Evolutionary conservation across 441 rosid genomes (phyloP), one percentile per base, ranked within the genome.

Genomic region (Brassica balearica): DNA sequence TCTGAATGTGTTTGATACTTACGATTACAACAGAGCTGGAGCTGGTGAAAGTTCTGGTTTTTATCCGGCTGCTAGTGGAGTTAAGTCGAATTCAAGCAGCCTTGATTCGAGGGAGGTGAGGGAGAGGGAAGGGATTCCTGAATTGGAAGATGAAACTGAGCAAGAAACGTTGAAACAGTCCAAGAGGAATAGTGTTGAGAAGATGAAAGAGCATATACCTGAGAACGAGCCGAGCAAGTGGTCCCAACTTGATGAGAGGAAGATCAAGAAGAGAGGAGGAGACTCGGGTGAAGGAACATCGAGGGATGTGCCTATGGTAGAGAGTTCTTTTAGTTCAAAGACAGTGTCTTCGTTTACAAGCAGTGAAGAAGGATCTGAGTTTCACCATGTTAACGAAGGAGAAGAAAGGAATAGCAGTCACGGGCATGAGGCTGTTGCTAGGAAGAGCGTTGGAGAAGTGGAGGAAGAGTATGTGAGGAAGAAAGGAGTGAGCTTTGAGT

Each of bases 61-160:
- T 38, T 59, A 87, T 3, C 71, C 71, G 55, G 80, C 75, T 14
- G 77, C 72, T 15, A 82, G 74, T 67, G 89, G 87, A 22, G 81
- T 71, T 27, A 86, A 90, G 71, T 93, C 99, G 27, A 84, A 29
- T 38, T 75, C 95, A 4, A 90, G 98, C 56, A 95, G 98, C 71
- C 98, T 92, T 14, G 99, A 95, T 75, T 91, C 97, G 15, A 93
- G 91, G 73, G 98, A 89, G 79, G 96, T 95, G 72, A 88, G 98
- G 79, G 98, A 91, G 81, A 88, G 97, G 69, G 99, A 95, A 84
- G 97, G 98, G 73, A 95, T 95, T 73, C 99, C 98, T 55, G 98
- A 93, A 23, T 75, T 95, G 83, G 99, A 95, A 83, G 97, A 95
- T 56, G 99, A 93, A 78, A 88, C 92, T 0, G 96, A 95, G 82